Evolutionary conservation across 2,329 filamentous ascomycete species (phyloP), one percentile per base, ranked within the genome.

Genomic region (Tolypocladium capitatum): DNA sequence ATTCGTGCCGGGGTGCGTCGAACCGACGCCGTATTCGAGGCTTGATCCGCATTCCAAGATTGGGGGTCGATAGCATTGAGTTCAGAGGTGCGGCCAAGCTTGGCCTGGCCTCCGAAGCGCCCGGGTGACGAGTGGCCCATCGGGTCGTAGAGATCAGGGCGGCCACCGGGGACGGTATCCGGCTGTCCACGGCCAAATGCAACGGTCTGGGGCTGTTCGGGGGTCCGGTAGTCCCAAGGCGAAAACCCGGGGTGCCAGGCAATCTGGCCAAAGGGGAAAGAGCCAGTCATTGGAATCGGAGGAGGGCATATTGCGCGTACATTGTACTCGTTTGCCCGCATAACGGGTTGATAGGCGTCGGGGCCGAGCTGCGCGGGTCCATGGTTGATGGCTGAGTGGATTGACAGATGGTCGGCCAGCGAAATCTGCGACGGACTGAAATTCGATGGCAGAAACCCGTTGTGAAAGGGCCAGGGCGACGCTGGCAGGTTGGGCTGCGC

Each of bases 301-400:
- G 63, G 64, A 11, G 65, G 65, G 42, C 64, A 66, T 45, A 67
- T 65, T 20, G 64, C 63, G 43, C 63, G 59, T 18, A 66, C 62
- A 46, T 67, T 65, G 50, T 66, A 62, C 49, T 67, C 63, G 35
- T 63, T 60, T 31, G 62, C 59, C 50, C 59, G 61, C 48, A 67
- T 51, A 30, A 65, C 53, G 10, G 63, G 62, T 43, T 65, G 63
- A 34, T 62, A 58, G 28, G 50, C 42, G 41, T 53, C 41, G 24
- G 20, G 53, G 14, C 52, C 51, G 43, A 56, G 53, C n/a, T 51
- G 53, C 9, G 48, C 49, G 18, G 49, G 41, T 36, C 48, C 48
- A 42, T 53, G 47, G 14, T 55, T 53, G 31, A 51, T 46, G 28
- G 44, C 42, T n/a, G 48, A 48, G 34, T 51, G 49, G 38, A 53